Base-by-base conservation (phyloP, 768 basidiomycete species). In the Hemileccinum rubropunctum region DNA sequence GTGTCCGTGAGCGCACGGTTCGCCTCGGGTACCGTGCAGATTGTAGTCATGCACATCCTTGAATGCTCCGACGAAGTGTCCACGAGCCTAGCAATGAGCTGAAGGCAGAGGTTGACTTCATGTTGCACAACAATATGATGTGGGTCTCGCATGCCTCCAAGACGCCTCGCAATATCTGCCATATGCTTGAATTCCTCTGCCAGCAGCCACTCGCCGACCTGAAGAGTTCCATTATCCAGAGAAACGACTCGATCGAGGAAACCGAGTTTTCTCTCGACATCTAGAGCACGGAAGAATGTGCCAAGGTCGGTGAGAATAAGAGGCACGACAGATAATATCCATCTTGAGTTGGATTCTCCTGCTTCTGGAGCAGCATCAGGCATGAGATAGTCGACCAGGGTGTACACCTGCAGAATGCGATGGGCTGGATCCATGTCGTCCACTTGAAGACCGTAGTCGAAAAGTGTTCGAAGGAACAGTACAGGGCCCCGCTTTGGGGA, bases 171-270 rank as follows among this genome's bases (percentile, higher is more conserved):
- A 18, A 67, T 60, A 12, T 63, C 64, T 7, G 66, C 66, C 39
- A 86, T 66, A n/a, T 73, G 67, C 61, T 79, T 81, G 50, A 86
- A 58, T 52, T 87, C 84, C 54, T 85, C 80, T n/a, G 68, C 58
- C 9, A 91, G 57, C 21, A 91, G 58, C 86, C 87, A 91, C 51
- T 86, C 83, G 37, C 58, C 61, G 9, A 66, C 13, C 14, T 55
- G 47, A 11, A 66, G 56, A 1, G 45, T 53, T 20, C 54, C 62
- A 2, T 59, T 64, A 54, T 91, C 89, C 13, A 90, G 64, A 15
- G 64, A 70, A 18, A 78, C 70, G 3, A 91, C 72, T 6, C 81
- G 75, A 41, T 75, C 68, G 23, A 89, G 60, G 21, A 90, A 62
- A 34, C 74, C 72, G 3, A 75, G 68, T 60, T 77, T 81, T 37